Evolutionary conservation across 768 basidiomycete species (phyloP).

Genomic region (Auriscalpium microsporum): DNA sequence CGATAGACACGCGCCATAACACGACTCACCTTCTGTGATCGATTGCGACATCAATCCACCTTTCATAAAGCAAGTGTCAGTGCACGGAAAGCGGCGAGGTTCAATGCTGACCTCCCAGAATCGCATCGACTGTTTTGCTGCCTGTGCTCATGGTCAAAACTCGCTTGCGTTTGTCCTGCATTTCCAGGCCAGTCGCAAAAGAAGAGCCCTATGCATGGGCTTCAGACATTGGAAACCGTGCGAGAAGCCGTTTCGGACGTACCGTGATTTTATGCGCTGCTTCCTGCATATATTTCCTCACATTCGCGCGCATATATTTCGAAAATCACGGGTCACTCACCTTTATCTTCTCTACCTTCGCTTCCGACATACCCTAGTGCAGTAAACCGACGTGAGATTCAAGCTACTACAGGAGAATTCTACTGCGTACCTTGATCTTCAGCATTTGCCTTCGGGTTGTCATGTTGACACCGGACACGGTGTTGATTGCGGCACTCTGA

Average conservation of each 20-base stretch:
- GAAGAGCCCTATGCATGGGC: constrained; percentile 60
- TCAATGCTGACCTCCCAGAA: constrained; percentile 69
- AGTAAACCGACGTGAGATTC: constrained; percentile 1
- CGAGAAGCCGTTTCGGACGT: constrained; percentile 6
- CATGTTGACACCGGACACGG: constrained; percentile 83
- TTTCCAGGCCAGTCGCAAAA: constrained; percentile 85
- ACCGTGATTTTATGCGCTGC: constrained; percentile 84
- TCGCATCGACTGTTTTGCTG: constrained; percentile 82
- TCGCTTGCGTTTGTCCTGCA: constrained; percentile 77
- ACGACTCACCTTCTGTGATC: constrained; percentile 70
- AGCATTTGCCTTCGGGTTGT: constrained; percentile 82
- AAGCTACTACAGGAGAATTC: neutral
- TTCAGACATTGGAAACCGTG: neutral
- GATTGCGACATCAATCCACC: constrained; percentile 90
- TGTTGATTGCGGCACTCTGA: constrained; percentile 74
- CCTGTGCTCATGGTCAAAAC: constrained; percentile 86
- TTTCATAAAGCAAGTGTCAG: constrained; percentile 20
- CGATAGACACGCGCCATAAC: neutral
- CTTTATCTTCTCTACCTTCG: constrained; percentile 97
- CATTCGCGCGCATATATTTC: neutral
- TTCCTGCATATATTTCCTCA: constrained; percentile 43
- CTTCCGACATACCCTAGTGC: constrained; percentile 92
- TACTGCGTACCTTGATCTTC: constrained; percentile 74
- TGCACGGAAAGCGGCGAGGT: neutral
- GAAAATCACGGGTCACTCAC: constrained; percentile 25